phyloP scores from a whole-genome alignment of 306 rosid species.

The Gynostemma pentaphyllum region DNA sequence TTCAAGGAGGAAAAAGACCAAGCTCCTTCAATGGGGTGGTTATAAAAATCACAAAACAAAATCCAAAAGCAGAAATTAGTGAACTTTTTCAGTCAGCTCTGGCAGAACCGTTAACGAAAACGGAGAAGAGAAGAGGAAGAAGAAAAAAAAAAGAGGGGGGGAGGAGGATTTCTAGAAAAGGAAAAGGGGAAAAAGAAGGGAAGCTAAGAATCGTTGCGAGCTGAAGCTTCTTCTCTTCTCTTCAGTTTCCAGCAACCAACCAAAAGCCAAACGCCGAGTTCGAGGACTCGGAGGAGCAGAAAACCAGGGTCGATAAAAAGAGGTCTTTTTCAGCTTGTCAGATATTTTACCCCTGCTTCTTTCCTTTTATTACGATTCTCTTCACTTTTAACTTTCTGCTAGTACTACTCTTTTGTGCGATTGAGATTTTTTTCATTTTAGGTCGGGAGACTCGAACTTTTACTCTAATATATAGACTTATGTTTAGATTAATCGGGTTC shows the following conservation, averaged over 20 bases:
- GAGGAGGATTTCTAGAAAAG: background rate
- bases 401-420: background rate
- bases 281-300: slow-evolving; percentile 1
- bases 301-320: slow-evolving; percentile 10
- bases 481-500: too few species aligned
- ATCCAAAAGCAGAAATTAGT: background rate
- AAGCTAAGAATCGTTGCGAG: background rate
- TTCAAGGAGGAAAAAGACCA: background rate
- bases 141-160: background rate
- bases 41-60: background rate
- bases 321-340: slow-evolving; percentile 2
- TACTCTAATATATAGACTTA: too few species aligned
- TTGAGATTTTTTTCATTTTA: too few species aligned
- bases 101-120: background rate
- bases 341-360: background rate
- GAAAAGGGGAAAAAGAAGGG: background rate
- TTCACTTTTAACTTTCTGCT: too few species aligned
- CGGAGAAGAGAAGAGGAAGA: background rate
- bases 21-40: background rate
- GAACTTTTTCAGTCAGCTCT: background rate
- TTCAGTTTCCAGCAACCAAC: slow-evolving; percentile 7
- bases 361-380: slow-evolving; percentile 13
- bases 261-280: slow-evolving; percentile 6
- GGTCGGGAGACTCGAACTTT: too few species aligned
- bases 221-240: too few species aligned